Evolutionary conservation across 2,329 filamentous ascomycete species (phyloP).

Genomic region (Phyllosticta ampelicida): DNA sequence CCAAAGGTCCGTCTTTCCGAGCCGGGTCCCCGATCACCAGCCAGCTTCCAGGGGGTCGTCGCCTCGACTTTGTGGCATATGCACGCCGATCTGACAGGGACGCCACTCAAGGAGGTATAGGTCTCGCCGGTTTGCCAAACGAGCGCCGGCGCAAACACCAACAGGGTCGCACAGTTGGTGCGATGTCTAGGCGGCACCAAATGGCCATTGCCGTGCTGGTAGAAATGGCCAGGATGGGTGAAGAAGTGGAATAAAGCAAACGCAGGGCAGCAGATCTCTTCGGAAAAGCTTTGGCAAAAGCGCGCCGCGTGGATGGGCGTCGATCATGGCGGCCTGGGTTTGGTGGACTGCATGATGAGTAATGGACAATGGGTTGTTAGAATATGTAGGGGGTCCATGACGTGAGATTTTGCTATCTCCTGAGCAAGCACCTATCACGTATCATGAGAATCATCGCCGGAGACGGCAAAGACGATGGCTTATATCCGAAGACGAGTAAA

Average conservation of each 20-base stretch:
- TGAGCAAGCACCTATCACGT: not conserved
- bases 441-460: not conserved
- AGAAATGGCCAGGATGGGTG: not conserved
- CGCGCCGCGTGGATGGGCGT: not conserved
- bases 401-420: not conserved
- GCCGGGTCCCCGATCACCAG: not conserved
- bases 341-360: not conserved
- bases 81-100: not conserved
- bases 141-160: not conserved
- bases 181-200: not conserved
- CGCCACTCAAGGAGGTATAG: not conserved
- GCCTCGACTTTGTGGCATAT: not conserved
- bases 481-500: not conserved
- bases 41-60: too few relatives aligned
- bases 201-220: not conserved
- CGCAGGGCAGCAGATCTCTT: not conserved
- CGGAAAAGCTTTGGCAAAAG: not conserved
- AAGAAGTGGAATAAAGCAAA: not conserved
- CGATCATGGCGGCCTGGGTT: not conserved
- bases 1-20: not conserved
- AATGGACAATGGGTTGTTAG: too few relatives aligned
- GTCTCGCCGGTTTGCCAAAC: not conserved
- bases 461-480: not conserved
- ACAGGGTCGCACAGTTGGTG: not conserved
- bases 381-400: not conserved